Percentiles rank a stretch among this genome's conserved stretches.
Evolutionary conservation across 1,284 basidiomycete species (phyloP).

Genomic region (Fomitopsis palustris): DNA sequence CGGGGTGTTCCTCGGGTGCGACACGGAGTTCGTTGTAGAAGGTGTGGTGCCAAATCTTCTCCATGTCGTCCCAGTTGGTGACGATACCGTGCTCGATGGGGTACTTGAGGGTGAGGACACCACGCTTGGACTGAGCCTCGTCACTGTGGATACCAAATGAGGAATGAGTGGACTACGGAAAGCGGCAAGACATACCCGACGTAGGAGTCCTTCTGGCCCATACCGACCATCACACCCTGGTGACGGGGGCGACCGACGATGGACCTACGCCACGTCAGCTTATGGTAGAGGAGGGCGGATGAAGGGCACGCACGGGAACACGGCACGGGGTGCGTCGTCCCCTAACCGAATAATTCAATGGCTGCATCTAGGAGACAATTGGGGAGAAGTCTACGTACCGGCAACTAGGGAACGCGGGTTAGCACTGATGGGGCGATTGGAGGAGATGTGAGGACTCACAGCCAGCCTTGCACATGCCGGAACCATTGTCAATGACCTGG

Average conservation of each 20-base stretch:
- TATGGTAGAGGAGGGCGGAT: not conserved
- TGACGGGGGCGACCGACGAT: constrained; percentile 93
- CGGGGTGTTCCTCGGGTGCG: constrained; percentile 89
- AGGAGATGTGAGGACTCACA: constrained; percentile 46
- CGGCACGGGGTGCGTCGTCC: constrained; percentile 69
- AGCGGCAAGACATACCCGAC: constrained; percentile 52
- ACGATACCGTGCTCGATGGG: constrained; percentile 85
- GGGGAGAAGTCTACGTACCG: constrained; percentile 32
- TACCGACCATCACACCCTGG: constrained; percentile 90
- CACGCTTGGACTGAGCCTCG: constrained; percentile 94
- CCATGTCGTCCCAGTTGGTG: constrained; percentile 97
- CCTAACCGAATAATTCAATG: constrained; percentile 33
- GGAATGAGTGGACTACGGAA: not conserved
- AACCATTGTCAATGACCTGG: constrained; percentile 82
- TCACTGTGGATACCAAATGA: constrained; percentile 45
- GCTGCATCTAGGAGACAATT: not conserved
- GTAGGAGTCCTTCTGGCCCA: constrained; percentile 87
- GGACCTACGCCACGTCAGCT: constrained; percentile 44
- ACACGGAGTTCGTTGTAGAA: constrained; percentile 88
- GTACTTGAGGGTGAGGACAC: constrained; percentile 91
- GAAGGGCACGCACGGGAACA: constrained; percentile 54
- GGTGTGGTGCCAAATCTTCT: constrained; percentile 93
- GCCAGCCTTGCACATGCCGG: constrained; percentile 93
- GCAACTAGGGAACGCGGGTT: constrained; percentile 38
- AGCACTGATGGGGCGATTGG: constrained; percentile 13